Conservation (phyloP, 805 yeast genomes). For the Saturnispora zaruensis region DNA sequence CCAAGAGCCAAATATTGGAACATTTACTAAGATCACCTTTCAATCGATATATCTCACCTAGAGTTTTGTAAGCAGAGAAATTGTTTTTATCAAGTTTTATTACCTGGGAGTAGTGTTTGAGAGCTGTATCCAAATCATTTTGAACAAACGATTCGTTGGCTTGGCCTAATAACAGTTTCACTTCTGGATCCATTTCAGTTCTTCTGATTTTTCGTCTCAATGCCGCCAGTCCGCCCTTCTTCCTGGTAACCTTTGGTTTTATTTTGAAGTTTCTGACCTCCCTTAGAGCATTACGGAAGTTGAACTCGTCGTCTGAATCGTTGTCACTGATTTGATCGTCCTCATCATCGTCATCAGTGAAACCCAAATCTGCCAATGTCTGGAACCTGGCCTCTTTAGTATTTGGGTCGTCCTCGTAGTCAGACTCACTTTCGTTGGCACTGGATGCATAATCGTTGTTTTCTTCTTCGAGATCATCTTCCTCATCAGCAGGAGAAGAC, state of each 20-base stretch:
- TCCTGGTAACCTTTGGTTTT: constrained; percentile 24
- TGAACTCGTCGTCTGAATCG: constrained; percentile 35
- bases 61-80: constrained; percentile 75
- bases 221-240: constrained; percentile 30
- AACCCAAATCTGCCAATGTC: constrained; percentile 22
- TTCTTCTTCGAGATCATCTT: constrained; percentile 16
- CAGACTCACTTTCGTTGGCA: constrained; percentile 9
- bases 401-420: constrained; percentile 17
- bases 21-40: constrained; percentile 64
- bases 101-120: constrained; percentile 54
- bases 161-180: constrained; percentile 50
- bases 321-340: constrained; percentile 24
- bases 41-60: constrained; percentile 73
- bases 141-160: constrained; percentile 78
- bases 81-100: constrained; percentile 70
- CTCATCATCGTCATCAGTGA: constrained; percentile 24
- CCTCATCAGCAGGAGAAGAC: constrained; percentile 11
- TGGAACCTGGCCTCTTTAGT: constrained; percentile 15
- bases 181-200: constrained; percentile 61
- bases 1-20: constrained; percentile 72
- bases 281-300: constrained; percentile 55
- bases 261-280: constrained; percentile 58
- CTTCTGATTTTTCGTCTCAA: constrained; percentile 33
- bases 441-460: neutral
- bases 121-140: constrained; percentile 51